A percentile compares a stretch with the other conserved stretches of the same genome.
Evolutionary conservation across 2,329 filamentous ascomycete genomes (phyloP).

Genomic region (Myriosclerotinia curreyana): DNA sequence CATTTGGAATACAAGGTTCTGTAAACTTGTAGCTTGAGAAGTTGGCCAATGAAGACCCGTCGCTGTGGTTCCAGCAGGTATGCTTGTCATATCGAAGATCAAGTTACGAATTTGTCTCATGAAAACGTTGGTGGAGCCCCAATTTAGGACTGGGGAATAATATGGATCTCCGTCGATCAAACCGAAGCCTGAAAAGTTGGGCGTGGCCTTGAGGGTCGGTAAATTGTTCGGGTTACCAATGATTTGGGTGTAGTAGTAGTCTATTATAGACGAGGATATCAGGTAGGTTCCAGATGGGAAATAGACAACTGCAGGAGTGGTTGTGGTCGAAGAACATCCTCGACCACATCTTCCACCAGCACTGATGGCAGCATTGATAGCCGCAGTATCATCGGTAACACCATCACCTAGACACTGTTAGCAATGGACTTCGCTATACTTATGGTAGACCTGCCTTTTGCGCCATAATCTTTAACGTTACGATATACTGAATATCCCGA

Average conservation of each 20-base stretch:
- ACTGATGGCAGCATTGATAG: constrained; percentile 63
- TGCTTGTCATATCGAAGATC: constrained; percentile 53
- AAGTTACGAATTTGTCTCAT: constrained; percentile 64
- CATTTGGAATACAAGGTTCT: constrained; percentile 61
- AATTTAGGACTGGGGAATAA: constrained; percentile 62
- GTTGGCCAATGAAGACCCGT: constrained; percentile 53
- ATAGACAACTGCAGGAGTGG: constrained; percentile 43
- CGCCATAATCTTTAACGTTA: constrained; percentile 28
- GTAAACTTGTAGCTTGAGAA: constrained; percentile 56
- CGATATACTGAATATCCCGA: constrained; percentile 26
- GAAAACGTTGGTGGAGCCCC: constrained; percentile 70
- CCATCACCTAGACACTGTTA: constrained; percentile 43
- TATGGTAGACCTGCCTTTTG: constrained; percentile 16
- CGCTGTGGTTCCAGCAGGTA: constrained; percentile 34
- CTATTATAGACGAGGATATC: constrained; percentile 30
- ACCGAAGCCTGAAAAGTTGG: constrained; percentile 69
- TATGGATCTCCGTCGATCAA: constrained; percentile 87
- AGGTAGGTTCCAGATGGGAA: constrained; percentile 36
- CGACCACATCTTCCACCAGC: constrained; percentile 40
- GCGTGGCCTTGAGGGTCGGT: constrained; percentile 69
- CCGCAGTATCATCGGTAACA: constrained; percentile 72
- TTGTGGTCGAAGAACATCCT: constrained; percentile 49
- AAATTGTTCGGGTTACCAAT: constrained; percentile 41
- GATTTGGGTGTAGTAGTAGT: constrained; percentile 34
- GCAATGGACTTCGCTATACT: constrained; percentile 37